Conservation (phyloP, 2,329 filamentous ascomycete genomes). For the Fusarium tupiense region DNA sequence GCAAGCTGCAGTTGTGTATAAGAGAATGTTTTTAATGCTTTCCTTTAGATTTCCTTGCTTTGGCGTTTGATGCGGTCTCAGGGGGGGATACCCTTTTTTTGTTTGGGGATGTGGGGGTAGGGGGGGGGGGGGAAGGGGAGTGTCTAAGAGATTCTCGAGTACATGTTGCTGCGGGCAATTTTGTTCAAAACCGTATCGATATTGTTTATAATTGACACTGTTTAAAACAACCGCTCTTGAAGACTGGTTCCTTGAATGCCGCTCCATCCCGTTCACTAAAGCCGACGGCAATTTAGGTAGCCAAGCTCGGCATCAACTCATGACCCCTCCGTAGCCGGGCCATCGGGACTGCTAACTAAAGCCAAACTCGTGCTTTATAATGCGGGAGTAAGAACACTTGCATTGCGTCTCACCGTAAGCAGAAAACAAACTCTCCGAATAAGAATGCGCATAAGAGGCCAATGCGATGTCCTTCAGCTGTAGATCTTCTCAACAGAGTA, state of each 20-base stretch:
- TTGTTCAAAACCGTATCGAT: not conserved
- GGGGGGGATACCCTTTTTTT: constrained; percentile 32
- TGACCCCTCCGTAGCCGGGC: constrained; percentile 26
- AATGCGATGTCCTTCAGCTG: not conserved
- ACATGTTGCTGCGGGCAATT: not conserved
- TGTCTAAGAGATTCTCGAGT: not conserved
- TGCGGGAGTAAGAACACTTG: not conserved
- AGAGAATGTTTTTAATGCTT: too few relatives aligned
- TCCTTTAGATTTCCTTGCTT: too few relatives aligned
- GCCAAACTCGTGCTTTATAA: not conserved
- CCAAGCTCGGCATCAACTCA: constrained; percentile 31
- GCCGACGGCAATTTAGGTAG: constrained; percentile 27
- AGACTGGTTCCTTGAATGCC: not conserved
- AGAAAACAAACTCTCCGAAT: not conserved
- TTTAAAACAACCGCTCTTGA: not conserved
- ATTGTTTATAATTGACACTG: not conserved
- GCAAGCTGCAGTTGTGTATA: too few relatives aligned
- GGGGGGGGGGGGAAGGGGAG: not conserved
- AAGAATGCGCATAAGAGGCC: not conserved
- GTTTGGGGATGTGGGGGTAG: constrained; percentile 1
- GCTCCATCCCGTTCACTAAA: constrained; percentile 14
- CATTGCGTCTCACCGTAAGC: not conserved
- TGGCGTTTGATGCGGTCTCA: too few relatives aligned
- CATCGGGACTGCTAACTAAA: constrained; percentile 25
- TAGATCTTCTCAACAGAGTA: constrained; percentile 17